Conservation (phyloP, 106 monocot genomes). For the Alisma plantagoaquatica region DNA sequence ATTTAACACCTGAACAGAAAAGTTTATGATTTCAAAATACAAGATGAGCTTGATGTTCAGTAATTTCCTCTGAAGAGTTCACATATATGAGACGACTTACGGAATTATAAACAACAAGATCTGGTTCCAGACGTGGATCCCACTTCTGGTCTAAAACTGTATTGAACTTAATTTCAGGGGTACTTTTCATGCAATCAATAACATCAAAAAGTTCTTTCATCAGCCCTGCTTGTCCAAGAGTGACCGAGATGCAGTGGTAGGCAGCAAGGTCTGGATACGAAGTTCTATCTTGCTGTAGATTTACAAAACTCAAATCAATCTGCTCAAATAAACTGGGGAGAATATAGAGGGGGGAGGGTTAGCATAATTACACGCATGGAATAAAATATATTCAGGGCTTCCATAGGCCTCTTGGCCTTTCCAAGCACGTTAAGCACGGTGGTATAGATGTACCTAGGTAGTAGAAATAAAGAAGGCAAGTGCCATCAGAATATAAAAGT, state of each 20-base stretch:
- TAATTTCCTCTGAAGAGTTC: too few relatives aligned
- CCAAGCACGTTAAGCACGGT: constrained; percentile 89
- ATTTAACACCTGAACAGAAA: constrained; percentile 74
- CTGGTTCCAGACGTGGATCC: constrained; percentile 87
- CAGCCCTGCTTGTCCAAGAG: constrained; percentile 87
- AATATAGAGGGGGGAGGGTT: too few relatives aligned
- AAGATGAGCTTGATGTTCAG: too few relatives aligned
- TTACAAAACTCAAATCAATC: constrained; percentile 4
- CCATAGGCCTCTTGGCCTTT: constrained; percentile 79
- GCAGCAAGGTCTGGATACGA: constrained; percentile 97
- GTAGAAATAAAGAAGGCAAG: constrained; percentile 17
- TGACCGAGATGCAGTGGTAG: constrained; percentile 94
- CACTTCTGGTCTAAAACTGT: constrained; percentile 64
- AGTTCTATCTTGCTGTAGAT: constrained; percentile 68
- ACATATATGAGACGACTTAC: constrained; percentile 35
- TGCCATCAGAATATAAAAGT: too few relatives aligned
- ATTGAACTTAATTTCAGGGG: constrained; percentile 68
- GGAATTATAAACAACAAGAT: constrained; percentile 87
- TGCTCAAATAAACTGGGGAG: constrained; percentile 4
- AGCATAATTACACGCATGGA: constrained; percentile 61
- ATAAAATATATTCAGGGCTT: constrained; percentile 89
- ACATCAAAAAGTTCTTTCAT: constrained; percentile 98
- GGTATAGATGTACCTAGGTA: constrained; percentile 85
- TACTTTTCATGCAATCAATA: constrained; percentile 79
- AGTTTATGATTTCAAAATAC: too few relatives aligned